Evolutionary conservation across 345 rosid species (phyloP), one percentile per base, ranked within the genome.

Genomic region (Gossypium thurberi): DNA sequence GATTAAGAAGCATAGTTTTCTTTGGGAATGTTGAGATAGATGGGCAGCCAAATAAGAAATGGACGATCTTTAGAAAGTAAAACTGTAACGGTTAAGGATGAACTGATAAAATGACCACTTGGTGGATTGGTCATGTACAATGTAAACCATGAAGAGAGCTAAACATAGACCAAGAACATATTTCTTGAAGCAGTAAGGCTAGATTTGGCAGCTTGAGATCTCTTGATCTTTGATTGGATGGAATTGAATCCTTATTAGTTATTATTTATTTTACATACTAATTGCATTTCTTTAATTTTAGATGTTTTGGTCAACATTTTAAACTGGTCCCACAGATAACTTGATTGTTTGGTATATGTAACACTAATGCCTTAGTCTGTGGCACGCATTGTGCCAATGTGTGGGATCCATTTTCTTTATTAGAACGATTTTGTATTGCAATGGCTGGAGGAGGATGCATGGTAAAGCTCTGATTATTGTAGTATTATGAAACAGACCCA

Each of bases 401-500:
- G 25, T n/a, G 72, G 71, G 59, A 50, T 53, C 28, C 50, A 59
- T 65, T 69, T 55, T 75, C 60, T 67, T 77, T 60, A 63, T 18
- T 60, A 66, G 65, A 67, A 20, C 4, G 56, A 76, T 48, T 43
- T 75, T 70, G 14, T 26, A 28, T 76, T 43, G 58, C 21, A 23
- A 48, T 70, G 43, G 70, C 23, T 33, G 59, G 23, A 55, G 65
- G 64, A 18, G 77, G n/a, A 68, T 68, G 44, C 56, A 21, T 82
- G 69, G 65, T 18, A 48, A 77, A 69, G 52, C 52, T 78, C 80
- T 82, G 72, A 82, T 81, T 59, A 46, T 62, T 82, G 59, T 70
- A 17, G 37, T 74, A 59, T 74, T 74, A 81, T 81, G 79, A 77
- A 80, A 82, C 93, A 95, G 99, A 95, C 69, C 99, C 99, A 14